Conservation (phyloP, 805 yeast genomes). For the Candida maltosa region DNA sequence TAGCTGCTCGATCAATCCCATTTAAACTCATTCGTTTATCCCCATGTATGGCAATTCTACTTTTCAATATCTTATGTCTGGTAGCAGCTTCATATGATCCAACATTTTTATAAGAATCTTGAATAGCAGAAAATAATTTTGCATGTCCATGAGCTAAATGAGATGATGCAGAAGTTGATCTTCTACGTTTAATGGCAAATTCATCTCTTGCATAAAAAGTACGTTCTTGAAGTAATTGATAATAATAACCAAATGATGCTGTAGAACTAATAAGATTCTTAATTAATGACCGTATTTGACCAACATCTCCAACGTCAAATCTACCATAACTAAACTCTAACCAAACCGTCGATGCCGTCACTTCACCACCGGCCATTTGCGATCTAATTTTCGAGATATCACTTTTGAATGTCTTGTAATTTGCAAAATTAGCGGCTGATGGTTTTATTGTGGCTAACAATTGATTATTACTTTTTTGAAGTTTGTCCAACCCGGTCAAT, state of each 20-base stretch:
- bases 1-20: slow-evolving; percentile 25
- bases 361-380: slow-evolving; percentile 16
- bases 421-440: slow-evolving; percentile 19
- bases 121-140: slow-evolving; percentile 22
- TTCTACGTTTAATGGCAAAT: slow-evolving; percentile 11
- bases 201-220: slow-evolving; percentile 17
- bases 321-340: slow-evolving; percentile 26
- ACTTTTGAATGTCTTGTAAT: slow-evolving; percentile 15
- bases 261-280: slow-evolving; percentile 19
- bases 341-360: slow-evolving; percentile 15
- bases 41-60: slow-evolving; percentile 14
- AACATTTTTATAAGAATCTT: slow-evolving; percentile 26
- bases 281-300: slow-evolving; percentile 20
- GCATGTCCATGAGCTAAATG: slow-evolving; percentile 14
- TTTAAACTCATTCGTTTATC: slow-evolving; percentile 12
- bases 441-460: slow-evolving; percentile 25
- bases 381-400: slow-evolving; percentile 17
- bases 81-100: slow-evolving; percentile 22
- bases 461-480: slow-evolving; percentile 16
- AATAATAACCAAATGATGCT: slow-evolving; percentile 24
- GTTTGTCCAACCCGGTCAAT: slow-evolving; percentile 12
- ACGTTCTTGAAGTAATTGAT: slow-evolving; percentile 24
- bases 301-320: slow-evolving; percentile 23
- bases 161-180: slow-evolving; percentile 10
- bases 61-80: slow-evolving; percentile 16